Conservation (phyloP, 192 early-diverging fungal genomes). For the Entrophospora sp. region DNA sequence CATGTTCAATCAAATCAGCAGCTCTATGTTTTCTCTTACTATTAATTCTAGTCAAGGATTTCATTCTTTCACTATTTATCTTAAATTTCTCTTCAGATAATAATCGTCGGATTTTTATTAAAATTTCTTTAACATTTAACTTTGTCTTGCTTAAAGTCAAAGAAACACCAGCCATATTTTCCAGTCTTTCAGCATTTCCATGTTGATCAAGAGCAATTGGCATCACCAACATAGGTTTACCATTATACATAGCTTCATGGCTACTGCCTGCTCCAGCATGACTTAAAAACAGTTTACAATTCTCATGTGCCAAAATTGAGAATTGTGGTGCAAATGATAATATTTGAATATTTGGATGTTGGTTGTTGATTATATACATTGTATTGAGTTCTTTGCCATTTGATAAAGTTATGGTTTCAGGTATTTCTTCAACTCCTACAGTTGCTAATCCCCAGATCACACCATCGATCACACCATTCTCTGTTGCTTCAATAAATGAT, state of each 20-base stretch:
- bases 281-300: constrained; percentile 22
- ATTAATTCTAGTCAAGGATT: constrained; percentile 13
- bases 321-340: constrained; percentile 24
- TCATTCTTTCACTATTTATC: constrained; percentile 9
- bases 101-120: background rate
- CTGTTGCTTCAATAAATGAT: constrained; percentile 20
- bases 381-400: background rate
- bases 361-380: background rate
- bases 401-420: background rate
- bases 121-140: background rate
- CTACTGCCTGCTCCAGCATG: constrained; percentile 25
- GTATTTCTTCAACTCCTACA: background rate
- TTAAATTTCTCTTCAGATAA: background rate
- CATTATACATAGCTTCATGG: constrained; percentile 24
- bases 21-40: constrained; percentile 12
- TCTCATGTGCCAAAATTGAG: constrained; percentile 23
- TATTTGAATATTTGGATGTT: constrained; percentile 10
- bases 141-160: background rate
- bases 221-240: constrained; percentile 19
- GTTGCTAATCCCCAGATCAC: constrained; percentile 24
- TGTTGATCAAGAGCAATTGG: constrained; percentile 20
- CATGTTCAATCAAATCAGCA: constrained; percentile 15
- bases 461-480: constrained; percentile 24
- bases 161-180: background rate
- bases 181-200: background rate